These are phyloP conservation scores for Litsea cubeba DNA, from an alignment of 164 flowering plant species.

Conservation along the genomic window DNA sequence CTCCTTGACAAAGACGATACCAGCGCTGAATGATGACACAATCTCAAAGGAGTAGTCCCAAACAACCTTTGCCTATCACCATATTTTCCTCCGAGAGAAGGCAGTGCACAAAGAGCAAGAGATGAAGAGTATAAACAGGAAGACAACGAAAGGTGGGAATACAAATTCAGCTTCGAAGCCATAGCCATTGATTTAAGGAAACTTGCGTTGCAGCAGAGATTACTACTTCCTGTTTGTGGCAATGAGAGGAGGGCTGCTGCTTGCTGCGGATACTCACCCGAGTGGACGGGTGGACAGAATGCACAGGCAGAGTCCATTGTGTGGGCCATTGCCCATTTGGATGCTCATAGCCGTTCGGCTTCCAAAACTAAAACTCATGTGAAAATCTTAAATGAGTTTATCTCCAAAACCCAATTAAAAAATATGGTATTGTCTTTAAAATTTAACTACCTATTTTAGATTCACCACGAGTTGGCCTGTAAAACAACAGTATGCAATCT, in stretches of 20 bases:
- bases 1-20: slow-evolving; percentile 34
- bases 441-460: too few species aligned
- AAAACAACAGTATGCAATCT: too few species aligned
- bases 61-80: slow-evolving; percentile 14
- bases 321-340: too few species aligned
- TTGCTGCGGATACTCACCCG: background rate
- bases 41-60: slow-evolving; percentile 10
- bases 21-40: slow-evolving; percentile 18
- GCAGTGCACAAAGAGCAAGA: slow-evolving; percentile 8
- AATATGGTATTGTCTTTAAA: too few species aligned
- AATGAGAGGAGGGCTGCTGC: background rate
- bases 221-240: too few species aligned
- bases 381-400: too few species aligned
- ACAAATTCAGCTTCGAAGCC: slow-evolving; percentile 13
- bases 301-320: too few species aligned
- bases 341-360: too few species aligned
- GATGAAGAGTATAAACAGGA: slow-evolving; percentile 10
- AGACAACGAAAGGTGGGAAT: slow-evolving; percentile 4
- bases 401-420: too few species aligned
- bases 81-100: slow-evolving; percentile 12
- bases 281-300: background rate
- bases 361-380: too few species aligned
- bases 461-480: too few species aligned
- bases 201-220: too few species aligned
- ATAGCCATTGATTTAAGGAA: slow-evolving; percentile 2